Evolutionary conservation across 2,329 filamentous ascomycete genomes (phyloP).

Genomic region (Boeremia lycopersici): DNA sequence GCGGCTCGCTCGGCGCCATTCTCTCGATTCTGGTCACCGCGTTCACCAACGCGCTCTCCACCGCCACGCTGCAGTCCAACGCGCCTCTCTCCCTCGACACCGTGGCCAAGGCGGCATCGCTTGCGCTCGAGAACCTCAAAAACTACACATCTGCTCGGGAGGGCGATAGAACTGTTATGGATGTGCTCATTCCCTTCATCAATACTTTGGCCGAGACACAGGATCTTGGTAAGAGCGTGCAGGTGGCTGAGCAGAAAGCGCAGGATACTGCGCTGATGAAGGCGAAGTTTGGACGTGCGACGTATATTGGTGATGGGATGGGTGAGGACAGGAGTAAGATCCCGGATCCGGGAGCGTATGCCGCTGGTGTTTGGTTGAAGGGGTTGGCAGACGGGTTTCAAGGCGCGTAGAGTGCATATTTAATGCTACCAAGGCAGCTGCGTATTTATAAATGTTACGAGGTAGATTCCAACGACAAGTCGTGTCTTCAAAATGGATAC

Average conservation of each 20-base stretch:
- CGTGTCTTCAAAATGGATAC: no score
- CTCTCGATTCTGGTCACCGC: constrained; percentile 89
- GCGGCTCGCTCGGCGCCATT: constrained; percentile 74
- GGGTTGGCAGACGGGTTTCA: constrained; percentile 54
- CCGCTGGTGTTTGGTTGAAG: constrained; percentile 80
- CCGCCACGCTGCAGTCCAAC: constrained; percentile 32
- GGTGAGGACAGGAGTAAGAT: constrained; percentile 57
- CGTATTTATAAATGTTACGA: no score
- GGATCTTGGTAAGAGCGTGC: constrained; percentile 72
- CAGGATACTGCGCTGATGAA: constrained; percentile 88
- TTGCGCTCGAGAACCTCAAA: constrained; percentile 53
- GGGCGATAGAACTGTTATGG: constrained; percentile 88
- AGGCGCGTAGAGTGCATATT: background rate
- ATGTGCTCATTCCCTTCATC: constrained; percentile 88
- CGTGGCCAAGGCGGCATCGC: constrained; percentile 50
- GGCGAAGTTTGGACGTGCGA: constrained; percentile 80
- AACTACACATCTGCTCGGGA: constrained; percentile 84
- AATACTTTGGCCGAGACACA: constrained; percentile 67
- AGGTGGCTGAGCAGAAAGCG: constrained; percentile 75
- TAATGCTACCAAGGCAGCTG: background rate
- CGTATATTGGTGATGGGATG: constrained; percentile 75
- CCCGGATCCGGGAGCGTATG: constrained; percentile 75
- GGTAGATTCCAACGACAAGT: no score
- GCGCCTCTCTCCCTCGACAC: constrained; percentile 41
- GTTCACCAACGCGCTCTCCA: constrained; percentile 57